These are phyloP conservation scores for Pleurotus tuoliensis DNA, from an alignment of 768 basidiomycete genomes.

Conservation along the genomic window DNA sequence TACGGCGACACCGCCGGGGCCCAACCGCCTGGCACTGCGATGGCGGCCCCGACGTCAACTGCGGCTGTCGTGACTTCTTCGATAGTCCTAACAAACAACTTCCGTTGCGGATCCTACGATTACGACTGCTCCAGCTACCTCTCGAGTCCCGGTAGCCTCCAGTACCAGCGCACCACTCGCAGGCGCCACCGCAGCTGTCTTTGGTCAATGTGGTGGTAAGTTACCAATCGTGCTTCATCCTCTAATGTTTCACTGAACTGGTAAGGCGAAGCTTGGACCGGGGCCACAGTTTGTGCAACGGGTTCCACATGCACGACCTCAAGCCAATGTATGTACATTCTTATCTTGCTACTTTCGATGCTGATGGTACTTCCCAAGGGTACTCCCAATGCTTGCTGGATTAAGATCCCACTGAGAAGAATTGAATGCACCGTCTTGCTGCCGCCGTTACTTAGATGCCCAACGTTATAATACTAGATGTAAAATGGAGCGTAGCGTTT, in stretches of 20 bases:
- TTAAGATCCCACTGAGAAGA: background rate
- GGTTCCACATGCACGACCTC: constrained; percentile 32
- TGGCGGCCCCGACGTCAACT: constrained; percentile 50
- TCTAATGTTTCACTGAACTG: background rate
- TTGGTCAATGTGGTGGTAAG: constrained; percentile 40
- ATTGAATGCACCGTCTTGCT: no score
- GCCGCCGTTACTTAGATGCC: no score
- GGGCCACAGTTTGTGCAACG: constrained; percentile 34
- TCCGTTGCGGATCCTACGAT: background rate
- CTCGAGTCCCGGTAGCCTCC: constrained; percentile 13
- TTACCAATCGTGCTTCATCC: background rate
- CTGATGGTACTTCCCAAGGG: background rate
- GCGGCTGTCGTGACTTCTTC: background rate
- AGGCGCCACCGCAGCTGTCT: constrained; percentile 25
- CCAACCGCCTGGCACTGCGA: constrained; percentile 23
- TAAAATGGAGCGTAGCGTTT: background rate
- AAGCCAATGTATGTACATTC: constrained; percentile 33
- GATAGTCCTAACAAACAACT: background rate
- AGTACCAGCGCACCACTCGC: constrained; percentile 24
- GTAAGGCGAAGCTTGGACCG: constrained; percentile 31
- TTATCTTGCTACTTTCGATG: background rate
- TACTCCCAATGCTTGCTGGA: background rate
- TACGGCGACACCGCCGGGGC: constrained; percentile 34
- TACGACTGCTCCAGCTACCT: constrained; percentile 13
- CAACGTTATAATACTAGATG: no score